Base-by-base conservation (phyloP, 2,329 filamentous ascomycete species). In the Bipolaris sorokiniana region DNA sequence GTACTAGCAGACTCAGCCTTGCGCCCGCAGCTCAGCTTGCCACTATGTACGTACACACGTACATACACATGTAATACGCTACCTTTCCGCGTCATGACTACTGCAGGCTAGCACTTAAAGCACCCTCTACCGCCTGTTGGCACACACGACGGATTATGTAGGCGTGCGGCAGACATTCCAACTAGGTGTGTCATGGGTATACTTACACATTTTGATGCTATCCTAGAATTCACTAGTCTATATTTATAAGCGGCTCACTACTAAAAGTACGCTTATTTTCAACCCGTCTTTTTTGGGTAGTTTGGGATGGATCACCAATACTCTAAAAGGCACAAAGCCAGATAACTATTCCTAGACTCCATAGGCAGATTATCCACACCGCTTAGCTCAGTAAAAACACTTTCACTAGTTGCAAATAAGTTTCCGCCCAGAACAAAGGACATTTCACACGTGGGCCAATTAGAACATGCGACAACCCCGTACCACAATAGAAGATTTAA, bases 1-100 rank as follows among this genome's bases (percentile, higher is more conserved):
- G n/a, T 16, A 51, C 59, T 67, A 58, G 28, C 28, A 31, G 51
- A 33, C 54, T 49, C 59, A 60, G 65, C 63, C 65, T 61, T 59
- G 59, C 59, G 61, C 50, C 40, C 26, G 51, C 61, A 52, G 33
- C 56, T 61, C 58, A 63, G 63, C 64, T 65, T 45, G 34, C 20
- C 48, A 60, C 61, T 58, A 63, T 62, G 62, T 61, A 59, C 49
- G 48, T 44, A 11, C 44, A 45, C 28, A 56, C 52, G 60, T 61
- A 63, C 64, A 62, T 61, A 59, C 51, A 51, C 38, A 11, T 47
- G 41, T n/a, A n/a, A n/a, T 22, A 56, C 56, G 44, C 63, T 63
- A 59, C 56, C 44, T 61, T 55, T 59, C 57, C 51, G 54, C 42
- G 45, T 51, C 52, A 48, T 40, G 11, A 40, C 48, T 45, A 54